Conservation (phyloP, 2,329 filamentous ascomycete species). For the Phyllosticta paracitricarpa region DNA sequence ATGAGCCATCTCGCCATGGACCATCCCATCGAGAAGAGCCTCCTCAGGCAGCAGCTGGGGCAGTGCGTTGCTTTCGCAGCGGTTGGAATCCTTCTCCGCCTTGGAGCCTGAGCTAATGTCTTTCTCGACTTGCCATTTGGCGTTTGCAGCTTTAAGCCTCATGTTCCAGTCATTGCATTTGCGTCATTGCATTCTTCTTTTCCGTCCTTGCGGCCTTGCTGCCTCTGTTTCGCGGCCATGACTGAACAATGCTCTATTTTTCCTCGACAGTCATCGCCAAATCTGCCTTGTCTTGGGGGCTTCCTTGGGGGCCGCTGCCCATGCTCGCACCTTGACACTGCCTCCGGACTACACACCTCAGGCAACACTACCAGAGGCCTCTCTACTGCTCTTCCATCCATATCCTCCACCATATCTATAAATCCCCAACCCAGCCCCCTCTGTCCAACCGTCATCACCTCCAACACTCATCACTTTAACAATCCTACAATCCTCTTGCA, state of each 20-base stretch:
- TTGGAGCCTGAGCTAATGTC: neutral
- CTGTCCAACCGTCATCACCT: slow-evolving; percentile 1
- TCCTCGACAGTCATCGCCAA: neutral
- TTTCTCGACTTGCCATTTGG: neutral
- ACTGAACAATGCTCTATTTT: neutral
- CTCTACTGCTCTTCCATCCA: neutral
- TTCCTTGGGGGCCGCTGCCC: neutral
- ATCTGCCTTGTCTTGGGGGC: neutral
- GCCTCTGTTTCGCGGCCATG: neutral
- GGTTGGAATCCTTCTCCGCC: neutral
- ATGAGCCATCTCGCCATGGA: neutral
- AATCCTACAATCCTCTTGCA: neutral
- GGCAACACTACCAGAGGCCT: neutral
- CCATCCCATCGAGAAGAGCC: neutral
- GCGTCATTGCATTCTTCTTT: neutral
- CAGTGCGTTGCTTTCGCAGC: neutral
- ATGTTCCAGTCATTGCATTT: slow-evolving; percentile 1
- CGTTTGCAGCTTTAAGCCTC: neutral
- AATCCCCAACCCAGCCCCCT: neutral
- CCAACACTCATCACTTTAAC: neutral
- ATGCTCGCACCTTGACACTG: neutral
- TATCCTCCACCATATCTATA: neutral
- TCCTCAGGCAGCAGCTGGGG: neutral
- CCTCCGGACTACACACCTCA: neutral
- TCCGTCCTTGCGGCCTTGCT: neutral